These are phyloP conservation scores for Xylaria curta DNA, from an alignment of 495 filamentous ascomycete species.

Conservation along the genomic window DNA sequence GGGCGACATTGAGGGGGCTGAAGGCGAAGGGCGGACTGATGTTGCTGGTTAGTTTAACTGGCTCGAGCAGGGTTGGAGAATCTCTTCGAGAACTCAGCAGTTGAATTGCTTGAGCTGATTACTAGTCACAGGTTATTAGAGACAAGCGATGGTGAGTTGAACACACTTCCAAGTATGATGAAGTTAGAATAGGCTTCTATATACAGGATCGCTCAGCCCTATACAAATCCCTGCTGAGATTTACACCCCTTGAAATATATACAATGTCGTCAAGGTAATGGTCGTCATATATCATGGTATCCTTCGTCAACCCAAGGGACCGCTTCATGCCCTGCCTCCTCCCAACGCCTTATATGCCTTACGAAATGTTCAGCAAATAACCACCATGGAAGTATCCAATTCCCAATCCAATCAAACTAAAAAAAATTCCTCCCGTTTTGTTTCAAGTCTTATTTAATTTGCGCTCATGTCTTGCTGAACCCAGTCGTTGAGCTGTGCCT, in stretches of 20 bases:
- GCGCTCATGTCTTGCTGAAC: conserved; percentile 32
- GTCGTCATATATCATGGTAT: neutral
- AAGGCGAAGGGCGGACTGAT: conserved; percentile 14
- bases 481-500: conserved; percentile 39
- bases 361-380: neutral
- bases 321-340: conserved; percentile 1
- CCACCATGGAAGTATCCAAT: neutral
- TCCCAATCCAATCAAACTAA: neutral
- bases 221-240: neutral
- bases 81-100: neutral
- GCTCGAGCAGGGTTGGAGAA: neutral
- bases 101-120: neutral
- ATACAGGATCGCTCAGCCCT: neutral
- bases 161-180: neutral
- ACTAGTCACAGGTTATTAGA: neutral
- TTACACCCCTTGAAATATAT: neutral
- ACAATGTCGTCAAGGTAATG: neutral
- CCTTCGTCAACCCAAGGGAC: neutral
- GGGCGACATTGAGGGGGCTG: neutral
- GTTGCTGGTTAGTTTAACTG: neutral
- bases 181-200: neutral
- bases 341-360: conserved; percentile 10
- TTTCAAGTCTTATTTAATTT: neutral
- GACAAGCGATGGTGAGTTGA: neutral
- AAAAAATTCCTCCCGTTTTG: neutral